Conservation (phyloP, 2,329 filamentous ascomycete species). For the Pyrenophora seminiperda region DNA sequence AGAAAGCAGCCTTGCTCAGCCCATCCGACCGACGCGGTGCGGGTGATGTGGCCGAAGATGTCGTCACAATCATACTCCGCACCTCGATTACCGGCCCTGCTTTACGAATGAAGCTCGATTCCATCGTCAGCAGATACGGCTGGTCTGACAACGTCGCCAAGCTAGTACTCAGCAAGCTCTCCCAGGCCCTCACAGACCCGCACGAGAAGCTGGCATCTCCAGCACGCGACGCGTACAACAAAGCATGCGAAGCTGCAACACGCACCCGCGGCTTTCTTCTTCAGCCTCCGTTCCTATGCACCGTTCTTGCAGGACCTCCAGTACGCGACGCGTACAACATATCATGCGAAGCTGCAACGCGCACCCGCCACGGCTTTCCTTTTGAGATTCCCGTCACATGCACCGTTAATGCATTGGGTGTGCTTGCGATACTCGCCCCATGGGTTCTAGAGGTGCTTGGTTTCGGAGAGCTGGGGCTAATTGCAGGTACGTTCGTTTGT, state of each 20-base stretch:
- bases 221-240: conserved; percentile 32
- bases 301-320: conserved; percentile 31
- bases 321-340: conserved; percentile 33
- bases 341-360: conserved; percentile 28
- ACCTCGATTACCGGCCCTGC: conserved; percentile 22
- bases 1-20: conserved; percentile 20
- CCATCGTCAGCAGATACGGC: conserved; percentile 29
- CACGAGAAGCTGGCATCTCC: conserved; percentile 30
- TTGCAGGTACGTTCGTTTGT: conserved; percentile 32
- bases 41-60: conserved; percentile 23
- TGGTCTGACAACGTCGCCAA: conserved; percentile 43
- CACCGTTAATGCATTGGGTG: conserved; percentile 38
- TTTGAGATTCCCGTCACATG: conserved; percentile 36
- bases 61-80: conserved; percentile 24
- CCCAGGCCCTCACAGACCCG: conserved; percentile 26
- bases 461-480: conserved; percentile 39
- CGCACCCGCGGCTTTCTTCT: conserved; percentile 35
- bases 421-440: conserved; percentile 36
- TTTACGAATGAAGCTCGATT: conserved; percentile 31
- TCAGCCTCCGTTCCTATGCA: conserved; percentile 38
- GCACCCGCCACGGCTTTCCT: conserved; percentile 37
- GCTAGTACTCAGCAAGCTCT: conserved; percentile 34
- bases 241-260: conserved; percentile 27
- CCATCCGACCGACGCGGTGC: conserved; percentile 8
- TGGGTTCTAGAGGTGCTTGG: conserved; percentile 40